These are phyloP conservation scores for Fusarium siculi DNA, from an alignment of 2,329 filamentous ascomycete species.

Conservation along the genomic window DNA sequence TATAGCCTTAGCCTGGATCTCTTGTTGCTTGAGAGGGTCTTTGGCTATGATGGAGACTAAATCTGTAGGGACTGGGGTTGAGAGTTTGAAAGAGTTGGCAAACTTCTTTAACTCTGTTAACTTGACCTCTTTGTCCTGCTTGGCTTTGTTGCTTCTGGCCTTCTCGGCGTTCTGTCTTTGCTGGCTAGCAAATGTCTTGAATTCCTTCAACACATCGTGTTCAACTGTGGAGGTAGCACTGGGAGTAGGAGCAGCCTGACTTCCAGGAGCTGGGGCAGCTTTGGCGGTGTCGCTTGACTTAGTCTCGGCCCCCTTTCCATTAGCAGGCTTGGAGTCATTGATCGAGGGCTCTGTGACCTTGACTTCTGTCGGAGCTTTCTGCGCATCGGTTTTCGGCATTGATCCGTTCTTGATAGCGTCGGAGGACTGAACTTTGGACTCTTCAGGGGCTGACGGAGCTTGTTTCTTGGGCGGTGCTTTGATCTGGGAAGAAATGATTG, in stretches of 20 bases:
- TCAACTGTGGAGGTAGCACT: constrained; percentile 71
- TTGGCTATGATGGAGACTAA: constrained; percentile 96
- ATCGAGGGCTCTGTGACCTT: constrained; percentile 41
- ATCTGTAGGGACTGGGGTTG: constrained; percentile 90
- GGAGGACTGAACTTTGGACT: constrained; percentile 39
- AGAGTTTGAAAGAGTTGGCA: constrained; percentile 91
- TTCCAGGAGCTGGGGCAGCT: constrained; percentile 50
- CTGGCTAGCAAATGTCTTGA: constrained; percentile 71
- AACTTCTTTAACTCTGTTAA: constrained; percentile 96
- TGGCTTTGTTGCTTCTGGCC: constrained; percentile 66
- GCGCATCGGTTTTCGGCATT: constrained; percentile 41
- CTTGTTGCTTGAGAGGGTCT: constrained; percentile 91
- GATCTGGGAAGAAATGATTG: constrained; percentile 90
- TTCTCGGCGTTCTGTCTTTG: constrained; percentile 68
- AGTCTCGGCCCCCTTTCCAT: constrained; percentile 46
- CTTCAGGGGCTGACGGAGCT: constrained; percentile 39
- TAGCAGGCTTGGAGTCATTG: constrained; percentile 47
- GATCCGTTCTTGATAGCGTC: constrained; percentile 47
- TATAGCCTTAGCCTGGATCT: constrained; percentile 89
- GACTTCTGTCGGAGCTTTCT: constrained; percentile 42
- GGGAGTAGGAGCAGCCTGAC: constrained; percentile 56
- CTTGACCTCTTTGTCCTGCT: constrained; percentile 88
- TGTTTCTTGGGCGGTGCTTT: constrained; percentile 58
- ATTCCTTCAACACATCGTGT: constrained; percentile 69
- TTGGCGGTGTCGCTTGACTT: constrained; percentile 45